Conservation (phyloP, 225 moss, liverwort and hornwort species). For the Sphagnum contortum region DNA sequence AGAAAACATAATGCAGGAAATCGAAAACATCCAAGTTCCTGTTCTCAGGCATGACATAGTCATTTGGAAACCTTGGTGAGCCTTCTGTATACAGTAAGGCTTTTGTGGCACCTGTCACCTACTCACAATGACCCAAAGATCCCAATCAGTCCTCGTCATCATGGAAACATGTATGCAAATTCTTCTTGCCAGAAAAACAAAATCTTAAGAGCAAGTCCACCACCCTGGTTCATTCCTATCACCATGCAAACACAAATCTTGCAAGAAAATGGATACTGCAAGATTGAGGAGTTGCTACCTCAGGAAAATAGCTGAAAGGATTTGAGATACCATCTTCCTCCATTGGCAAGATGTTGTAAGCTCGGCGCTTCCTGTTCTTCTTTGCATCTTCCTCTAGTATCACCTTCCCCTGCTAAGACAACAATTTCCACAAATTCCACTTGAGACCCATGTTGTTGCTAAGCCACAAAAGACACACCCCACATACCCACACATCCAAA, state of each 20-base stretch:
- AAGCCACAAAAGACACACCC: no score
- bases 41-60: conserved; percentile 44
- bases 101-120: conserved; percentile 63
- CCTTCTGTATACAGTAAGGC: conserved; percentile 44
- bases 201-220: no score
- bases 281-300: conserved; percentile 33
- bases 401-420: conserved; percentile 47
- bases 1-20: conserved; percentile 78
- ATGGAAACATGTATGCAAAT: no score
- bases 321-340: conserved; percentile 57
- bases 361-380: conserved; percentile 59
- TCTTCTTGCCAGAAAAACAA: no score
- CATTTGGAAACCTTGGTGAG: conserved; percentile 61
- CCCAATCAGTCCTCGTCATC: no score
- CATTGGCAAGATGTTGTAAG: conserved; percentile 79
- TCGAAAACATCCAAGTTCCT: conserved; percentile 79
- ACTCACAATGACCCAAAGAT: neutral
- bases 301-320: conserved; percentile 58
- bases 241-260: no score
- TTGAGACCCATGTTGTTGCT: no score
- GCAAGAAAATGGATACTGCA: neutral
- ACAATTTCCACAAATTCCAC: no score
- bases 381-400: conserved; percentile 81
- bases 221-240: no score
- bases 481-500: no score